Evolutionary conservation across 179 eudicot genomes (phyloP).

Genomic region (Spinacia oleracea): DNA sequence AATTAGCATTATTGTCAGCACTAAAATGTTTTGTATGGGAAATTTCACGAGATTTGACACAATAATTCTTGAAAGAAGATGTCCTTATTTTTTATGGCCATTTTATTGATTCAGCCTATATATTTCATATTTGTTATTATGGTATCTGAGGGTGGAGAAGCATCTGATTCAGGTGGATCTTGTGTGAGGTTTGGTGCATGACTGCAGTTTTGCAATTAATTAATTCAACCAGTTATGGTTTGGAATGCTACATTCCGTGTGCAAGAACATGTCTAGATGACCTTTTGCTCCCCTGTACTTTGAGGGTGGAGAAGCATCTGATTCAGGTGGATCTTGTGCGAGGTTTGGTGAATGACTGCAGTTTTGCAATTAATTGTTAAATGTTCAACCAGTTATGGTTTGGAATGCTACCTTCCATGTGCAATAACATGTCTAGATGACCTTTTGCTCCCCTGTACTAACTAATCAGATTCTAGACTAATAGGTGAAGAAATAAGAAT

Average conservation of each 20-base stretch:
- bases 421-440: not conserved
- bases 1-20: no score
- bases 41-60: no score
- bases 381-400: not conserved
- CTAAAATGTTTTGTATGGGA: no score
- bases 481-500: not conserved
- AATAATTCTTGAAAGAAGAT: no score
- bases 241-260: no score
- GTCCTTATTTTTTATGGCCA: not conserved
- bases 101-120: no score
- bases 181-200: not conserved
- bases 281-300: not conserved
- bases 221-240: not conserved
- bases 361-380: not conserved
- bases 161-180: not conserved
- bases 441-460: not conserved
- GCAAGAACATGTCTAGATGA: not conserved
- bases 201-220: not conserved
- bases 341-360: not conserved
- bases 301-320: not conserved
- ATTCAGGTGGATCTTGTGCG: not conserved
- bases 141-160: not conserved
- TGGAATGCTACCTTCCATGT: no score
- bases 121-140: no score
- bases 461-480: not conserved